phyloP scores from a whole-genome alignment of 1,284 basidiomycete genomes.

The Earliella scabrosa region DNA sequence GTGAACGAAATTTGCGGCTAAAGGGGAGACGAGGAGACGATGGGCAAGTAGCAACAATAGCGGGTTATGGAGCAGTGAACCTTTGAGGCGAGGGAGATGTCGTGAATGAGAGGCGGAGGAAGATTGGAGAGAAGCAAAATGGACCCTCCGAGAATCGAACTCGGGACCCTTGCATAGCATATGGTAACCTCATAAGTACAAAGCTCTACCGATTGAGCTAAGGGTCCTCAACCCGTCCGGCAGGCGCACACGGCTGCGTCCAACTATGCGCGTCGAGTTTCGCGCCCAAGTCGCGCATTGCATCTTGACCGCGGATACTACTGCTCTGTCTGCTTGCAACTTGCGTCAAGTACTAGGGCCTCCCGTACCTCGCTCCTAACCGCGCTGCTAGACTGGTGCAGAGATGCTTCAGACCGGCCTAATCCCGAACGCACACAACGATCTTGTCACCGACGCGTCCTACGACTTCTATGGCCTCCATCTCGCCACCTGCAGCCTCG shows the following conservation, averaged over 20 bases:
- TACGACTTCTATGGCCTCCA: conserved; percentile 91
- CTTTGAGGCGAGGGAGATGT: too few relatives aligned
- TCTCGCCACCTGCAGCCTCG: conserved; percentile 76
- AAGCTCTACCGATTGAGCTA: conserved; percentile 55
- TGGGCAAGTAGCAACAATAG: too few relatives aligned
- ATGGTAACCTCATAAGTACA: conserved; percentile 50
- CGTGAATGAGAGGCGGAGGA: too few relatives aligned
- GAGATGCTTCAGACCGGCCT: conserved; percentile 76
- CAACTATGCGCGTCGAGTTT: neutral
- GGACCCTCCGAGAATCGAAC: conserved; percentile 54
- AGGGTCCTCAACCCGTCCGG: conserved; percentile 37
- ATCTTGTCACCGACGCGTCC: conserved; percentile 81
- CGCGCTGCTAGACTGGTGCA: too few relatives aligned
- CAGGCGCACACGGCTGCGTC: neutral
- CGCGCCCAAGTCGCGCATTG: too few relatives aligned
- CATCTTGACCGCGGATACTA: too few relatives aligned
- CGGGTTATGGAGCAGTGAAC: too few relatives aligned
- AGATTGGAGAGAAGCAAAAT: conserved; percentile 17
- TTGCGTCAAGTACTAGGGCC: too few relatives aligned
- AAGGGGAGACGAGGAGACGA: too few relatives aligned
- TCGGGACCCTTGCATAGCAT: conserved; percentile 49
- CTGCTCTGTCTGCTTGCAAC: neutral
- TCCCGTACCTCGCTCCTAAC: too few relatives aligned
- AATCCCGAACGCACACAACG: conserved; percentile 74
- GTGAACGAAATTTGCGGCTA: too few relatives aligned